Base-by-base conservation (phyloP, 2,329 filamentous ascomycete species). In the Cladophialophora bantiana region DNA sequence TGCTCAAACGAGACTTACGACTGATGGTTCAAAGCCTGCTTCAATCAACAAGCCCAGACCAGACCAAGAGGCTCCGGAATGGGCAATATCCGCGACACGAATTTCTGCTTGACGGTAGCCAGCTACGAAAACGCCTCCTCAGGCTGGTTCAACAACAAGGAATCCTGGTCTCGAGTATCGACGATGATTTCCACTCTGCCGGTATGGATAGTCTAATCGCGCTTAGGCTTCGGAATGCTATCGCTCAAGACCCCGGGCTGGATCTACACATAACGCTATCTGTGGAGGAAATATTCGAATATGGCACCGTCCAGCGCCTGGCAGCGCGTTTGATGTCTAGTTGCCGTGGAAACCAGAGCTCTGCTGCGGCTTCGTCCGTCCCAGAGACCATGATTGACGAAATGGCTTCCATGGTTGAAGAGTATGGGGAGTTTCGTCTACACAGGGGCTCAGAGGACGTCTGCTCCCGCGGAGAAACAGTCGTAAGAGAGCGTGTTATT, bases 171-270 rank as follows among this genome's bases (percentile, higher is more conserved):
- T 70, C 76, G 3, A 66, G 73, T 35, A 62, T 70, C 1, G 64
- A 78, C 2, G 69, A 77, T 3, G 80, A 83, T 66, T 81, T 84
- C 70, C 83, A 83, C 67, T 74, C 77, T 1, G 74, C 77, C 0
- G 83, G 82, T 0, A 68, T 84, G 18, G 82, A 84, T 69, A 83
- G 81, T 65, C 72, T 84, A 9, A 80, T 81, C 18, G 81, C 81
- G 1, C 81, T 81, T 13, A 80, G 83, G n/a, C 68, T 82, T 1
- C 78, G 82, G 20, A 75, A 80, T 3, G 62, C 82, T 2, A 75
- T 84, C 31, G 73, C 81, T 40, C 73, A 77, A 15, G 72, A 78
- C 31, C 75, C 83, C 13, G 75, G 79, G 12, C 71, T 83, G 7
- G 65, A 38, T 1, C 74, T 74, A 20, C 69, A 54, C 31, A 15